Base-by-base conservation (phyloP, 208 protist species). In the Trypanosoma platydactyli region DNA sequence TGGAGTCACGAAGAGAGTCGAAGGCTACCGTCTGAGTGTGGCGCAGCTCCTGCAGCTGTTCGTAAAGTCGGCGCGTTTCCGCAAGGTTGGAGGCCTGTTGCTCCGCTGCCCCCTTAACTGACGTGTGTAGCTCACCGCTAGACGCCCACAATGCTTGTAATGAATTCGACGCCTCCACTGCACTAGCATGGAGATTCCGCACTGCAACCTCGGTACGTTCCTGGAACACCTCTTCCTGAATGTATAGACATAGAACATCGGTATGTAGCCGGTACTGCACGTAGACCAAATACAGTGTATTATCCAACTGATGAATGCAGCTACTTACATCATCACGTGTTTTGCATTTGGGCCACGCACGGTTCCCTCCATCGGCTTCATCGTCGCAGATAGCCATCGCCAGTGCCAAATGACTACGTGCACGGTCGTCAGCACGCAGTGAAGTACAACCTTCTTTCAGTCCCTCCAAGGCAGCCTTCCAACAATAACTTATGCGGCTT, bases 201-300 rank as follows among this genome's bases (percentile, higher is more conserved):
- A 95, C 79, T 4, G 80, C 82, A 5, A 66, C 65, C 64, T 92
- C 88, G 7, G 90, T 96, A 62, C 88, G 87, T 71, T 96, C 74
- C 57, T 96, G 90, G 69, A 91, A 96, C 7, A 88, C 55, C 61
- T 93, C 87, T 61, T 94, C 87, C 58, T 92, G 80, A 48, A 92
- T 73, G 64, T 91, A 92, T 12, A 84, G 76, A 66, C 90, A 96
- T 9, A 96, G 56, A 16, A 88, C 78, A 61, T 92, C 84, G 3
- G 83, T 73, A 75, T 96, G 90, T 16, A 96, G 76, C 48, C 87
- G 83, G 73, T 94, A 96, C 71, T 94, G 90, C 45, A 92, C 73
- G 57, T 92, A 96, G 46, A 87, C 65, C 16, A 71, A 61, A 66
- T 96, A 94, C 30, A 76, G 73, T 24, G 73, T 54, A 60, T 94